Evolutionary conservation across 306 rosid genomes (phyloP), one percentile per base, ranked within the genome.

Genomic region (Pachyrhizus erosus): DNA sequence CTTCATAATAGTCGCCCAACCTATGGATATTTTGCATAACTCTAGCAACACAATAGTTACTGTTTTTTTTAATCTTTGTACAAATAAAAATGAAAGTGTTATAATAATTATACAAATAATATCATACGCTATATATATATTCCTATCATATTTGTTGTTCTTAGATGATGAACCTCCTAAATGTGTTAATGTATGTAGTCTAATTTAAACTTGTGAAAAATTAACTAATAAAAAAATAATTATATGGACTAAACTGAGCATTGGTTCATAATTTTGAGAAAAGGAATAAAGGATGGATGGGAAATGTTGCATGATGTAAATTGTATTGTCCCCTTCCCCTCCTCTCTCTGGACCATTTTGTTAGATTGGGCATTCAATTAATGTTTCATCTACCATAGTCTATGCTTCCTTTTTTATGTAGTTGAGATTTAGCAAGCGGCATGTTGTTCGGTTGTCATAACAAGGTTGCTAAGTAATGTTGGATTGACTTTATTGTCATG

Each of bases 271-370:
- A n/a, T n/a, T n/a, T n/a, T n/a, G n/a, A n/a, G n/a, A n/a, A n/a
- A n/a, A n/a, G n/a, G n/a, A n/a, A n/a, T n/a, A n/a, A n/a, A n/a
- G 8, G 20, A 17, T 17, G 21, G 21, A 49, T 49, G 17, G 21
- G 21, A 0, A 5, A 17, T 8, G 5, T 6, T 20, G 12, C 26
- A 52, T 51, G 60, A n/a, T 7, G 11, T 7, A 52, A 52, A 18
- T 52, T n/a, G 60, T 52, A 5, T 8, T 5, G 60, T 8, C 5
- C 24, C 4, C 18, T 51, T 51, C n/a, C n/a, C n/a, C n/a, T n/a
- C n/a, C n/a, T n/a, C n/a, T n/a, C n/a, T n/a, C n/a, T n/a, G 29
- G 78, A 17, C 51, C 67, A 74, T 33, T 74, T 33, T 33, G 21
- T 74, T 20, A 21, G 66, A 34, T 54, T 5, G 49, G 34, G 7